Percentiles rank a stretch among this genome's conserved stretches.
phyloP scores from a whole-genome alignment of 2,329 filamentous ascomycete genomes.

The Cladobotryum mycophilum region DNA sequence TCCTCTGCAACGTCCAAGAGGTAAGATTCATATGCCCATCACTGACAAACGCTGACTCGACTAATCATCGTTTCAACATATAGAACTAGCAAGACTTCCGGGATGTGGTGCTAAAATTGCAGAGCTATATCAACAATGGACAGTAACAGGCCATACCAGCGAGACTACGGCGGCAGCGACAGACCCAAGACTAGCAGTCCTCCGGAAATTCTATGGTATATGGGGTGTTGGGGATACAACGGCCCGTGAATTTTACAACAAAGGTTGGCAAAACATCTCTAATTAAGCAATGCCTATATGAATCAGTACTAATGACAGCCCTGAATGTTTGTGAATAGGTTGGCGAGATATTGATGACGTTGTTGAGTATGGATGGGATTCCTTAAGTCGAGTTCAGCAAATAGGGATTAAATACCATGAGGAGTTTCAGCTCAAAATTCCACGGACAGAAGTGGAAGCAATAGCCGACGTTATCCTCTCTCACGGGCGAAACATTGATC shows the following conservation, averaged over 20 bases:
- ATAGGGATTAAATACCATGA: conserved; percentile 93
- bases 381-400: conserved; percentile 73
- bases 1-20: conserved; percentile 32
- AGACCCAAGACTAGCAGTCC: conserved; percentile 56
- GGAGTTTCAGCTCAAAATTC: conserved; percentile 68
- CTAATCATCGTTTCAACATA: neutral
- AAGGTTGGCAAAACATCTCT: conserved; percentile 29
- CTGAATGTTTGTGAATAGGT: conserved; percentile 27
- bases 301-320: neutral
- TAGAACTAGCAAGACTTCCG: conserved; percentile 55
- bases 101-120: conserved; percentile 79
- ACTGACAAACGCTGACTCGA: too few relatives aligned
- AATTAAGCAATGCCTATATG: neutral
- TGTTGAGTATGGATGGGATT: conserved; percentile 72
- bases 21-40: conserved; percentile 21
- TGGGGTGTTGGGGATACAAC: conserved; percentile 87
- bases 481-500: conserved; percentile 59
- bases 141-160: conserved; percentile 48
- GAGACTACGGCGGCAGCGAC: conserved; percentile 59
- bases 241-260: conserved; percentile 73
- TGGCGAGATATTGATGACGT: conserved; percentile 86
- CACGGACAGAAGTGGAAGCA: conserved; percentile 63
- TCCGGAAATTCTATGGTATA: conserved; percentile 72
- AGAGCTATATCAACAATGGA: conserved; percentile 71
- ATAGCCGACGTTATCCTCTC: conserved; percentile 59